Percentiles rank a stretch among this genome's conserved stretches.
Conservation (phyloP, 441 rosid species). For the Arabidopsis hybrid region DNA sequence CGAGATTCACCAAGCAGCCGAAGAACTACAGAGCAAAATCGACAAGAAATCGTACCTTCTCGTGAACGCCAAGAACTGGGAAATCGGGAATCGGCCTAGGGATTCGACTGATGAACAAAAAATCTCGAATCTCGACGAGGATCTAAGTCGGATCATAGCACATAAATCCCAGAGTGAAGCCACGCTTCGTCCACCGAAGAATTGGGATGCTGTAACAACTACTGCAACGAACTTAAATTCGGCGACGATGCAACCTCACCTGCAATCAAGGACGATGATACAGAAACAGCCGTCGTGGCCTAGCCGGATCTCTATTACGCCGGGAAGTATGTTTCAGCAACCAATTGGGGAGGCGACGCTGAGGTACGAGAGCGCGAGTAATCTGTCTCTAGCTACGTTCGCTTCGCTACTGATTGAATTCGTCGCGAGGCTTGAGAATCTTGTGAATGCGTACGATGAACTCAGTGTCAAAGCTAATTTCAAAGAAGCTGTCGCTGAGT, state of each 20-base stretch:
- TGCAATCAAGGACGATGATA: conserved; percentile 21
- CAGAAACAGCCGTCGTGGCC: conserved; percentile 55
- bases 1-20: conserved; percentile 69
- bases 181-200: conserved; percentile 48
- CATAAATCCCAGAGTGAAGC: conserved; percentile 63
- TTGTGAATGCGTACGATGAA: conserved; percentile 67
- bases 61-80: conserved; percentile 65
- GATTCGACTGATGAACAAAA: conserved; percentile 39
- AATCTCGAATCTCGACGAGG: conserved; percentile 38
- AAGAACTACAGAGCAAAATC: conserved; percentile 60
- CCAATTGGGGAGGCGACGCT: conserved; percentile 41
- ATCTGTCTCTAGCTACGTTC: conserved; percentile 77
- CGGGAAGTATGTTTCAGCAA: conserved; percentile 25
- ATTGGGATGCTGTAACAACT: conserved; percentile 25
- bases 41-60: conserved; percentile 64
- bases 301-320: conserved; percentile 23
- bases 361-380: conserved; percentile 77
- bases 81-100: conserved; percentile 49
- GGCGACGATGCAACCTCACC: conserved; percentile 21
- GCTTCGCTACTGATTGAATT: conserved; percentile 78
- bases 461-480: conserved; percentile 68
- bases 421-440: conserved; percentile 80
- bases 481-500: conserved; percentile 45
- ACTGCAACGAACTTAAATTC: conserved; percentile 21
- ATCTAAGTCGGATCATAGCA: conserved; percentile 44